Percentiles rank a stretch among this genome's conserved stretches.
phyloP scores from a whole-genome alignment of 129 eudicot genomes.

The Rutidosis leptorrhynchoides region DNA sequence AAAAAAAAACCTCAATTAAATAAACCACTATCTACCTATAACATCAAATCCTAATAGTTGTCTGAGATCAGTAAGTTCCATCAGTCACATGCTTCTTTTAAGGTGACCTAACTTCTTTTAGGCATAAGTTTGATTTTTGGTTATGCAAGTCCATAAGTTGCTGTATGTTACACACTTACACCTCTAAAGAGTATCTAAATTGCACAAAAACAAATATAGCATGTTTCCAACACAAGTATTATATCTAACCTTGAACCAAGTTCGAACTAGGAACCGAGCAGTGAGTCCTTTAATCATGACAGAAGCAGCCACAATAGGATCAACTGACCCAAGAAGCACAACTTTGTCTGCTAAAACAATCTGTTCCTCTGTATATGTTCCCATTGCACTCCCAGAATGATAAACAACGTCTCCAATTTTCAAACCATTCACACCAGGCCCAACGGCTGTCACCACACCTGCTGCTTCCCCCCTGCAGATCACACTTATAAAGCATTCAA shows the following conservation, averaged over 20 bases:
- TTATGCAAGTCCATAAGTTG: no score
- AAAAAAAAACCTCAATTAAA: no score
- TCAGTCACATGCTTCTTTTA: no score
- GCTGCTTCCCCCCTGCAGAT: slow-evolving; percentile 67
- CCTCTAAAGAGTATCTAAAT: not conserved
- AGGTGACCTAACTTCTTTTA: not conserved
- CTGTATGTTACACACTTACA: not conserved
- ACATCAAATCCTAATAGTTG: no score
- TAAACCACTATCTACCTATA: no score
- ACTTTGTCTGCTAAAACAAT: slow-evolving; percentile 63
- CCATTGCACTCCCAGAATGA: slow-evolving; percentile 57
- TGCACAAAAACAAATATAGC: not conserved
- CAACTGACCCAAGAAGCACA: slow-evolving; percentile 43
- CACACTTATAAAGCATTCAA: slow-evolving; percentile 3
- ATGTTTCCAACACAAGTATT: not conserved
- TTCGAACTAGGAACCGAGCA: slow-evolving; percentile 46
- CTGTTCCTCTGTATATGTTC: slow-evolving; percentile 68
- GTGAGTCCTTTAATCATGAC: slow-evolving; percentile 65
- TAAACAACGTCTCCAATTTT: slow-evolving; percentile 64
- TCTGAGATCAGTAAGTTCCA: no score
- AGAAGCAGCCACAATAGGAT: slow-evolving; percentile 59
- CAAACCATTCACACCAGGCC: slow-evolving; percentile 51
- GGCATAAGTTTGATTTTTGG: not conserved
- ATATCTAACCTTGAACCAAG: slow-evolving; percentile 47
- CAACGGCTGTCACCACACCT: slow-evolving; percentile 67